Evolutionary conservation across 176 grass and related monocot species (phyloP), one percentile per base, ranked within the genome.

Genomic region (Tuctoria greenei): DNA sequence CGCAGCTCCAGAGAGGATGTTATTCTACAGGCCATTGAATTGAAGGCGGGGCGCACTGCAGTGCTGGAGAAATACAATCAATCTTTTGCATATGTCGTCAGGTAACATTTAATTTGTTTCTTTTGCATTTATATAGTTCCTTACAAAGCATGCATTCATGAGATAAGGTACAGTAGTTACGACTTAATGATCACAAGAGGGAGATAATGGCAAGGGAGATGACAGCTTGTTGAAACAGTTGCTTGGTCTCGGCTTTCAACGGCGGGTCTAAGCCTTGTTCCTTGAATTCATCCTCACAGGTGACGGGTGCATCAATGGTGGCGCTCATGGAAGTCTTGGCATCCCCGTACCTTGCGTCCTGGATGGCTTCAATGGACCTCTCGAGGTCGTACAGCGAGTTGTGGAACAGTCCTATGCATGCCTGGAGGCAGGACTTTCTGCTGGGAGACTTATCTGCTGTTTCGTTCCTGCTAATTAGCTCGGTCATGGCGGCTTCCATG

Each of bases 141-240:
- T n/a, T n/a, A n/a, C n/a, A n/a, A n/a, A n/a, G n/a, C n/a, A n/a
- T n/a, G n/a, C n/a, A n/a, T n/a, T n/a, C n/a, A n/a, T n/a, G n/a
- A n/a, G n/a, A n/a, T n/a, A n/a, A n/a, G n/a, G n/a, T n/a, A n/a
- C n/a, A n/a, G n/a, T n/a, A n/a, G n/a, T n/a, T n/a, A n/a, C n/a
- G n/a, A n/a, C n/a, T n/a, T n/a, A n/a, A n/a, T n/a, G n/a, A n/a
- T n/a, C n/a, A n/a, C n/a, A n/a, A n/a, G n/a, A n/a, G 47, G 20
- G 84, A 74, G 18, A 87, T 81, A 55, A 95, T 71, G 27, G 89
- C 86, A 42, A 95, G 85, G 66, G 86, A 82, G 79, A 91, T 87
- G n/a, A 82, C 76, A 12, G 64, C 79, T 4, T 86, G 88, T 39
- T 91, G 86, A 16, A 78, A 77, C 46, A 82, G 28, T 56, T 31